These are phyloP conservation scores for Tarenaya hassleriana DNA, from an alignment of 345 rosid species.

Conservation along the genomic window DNA sequence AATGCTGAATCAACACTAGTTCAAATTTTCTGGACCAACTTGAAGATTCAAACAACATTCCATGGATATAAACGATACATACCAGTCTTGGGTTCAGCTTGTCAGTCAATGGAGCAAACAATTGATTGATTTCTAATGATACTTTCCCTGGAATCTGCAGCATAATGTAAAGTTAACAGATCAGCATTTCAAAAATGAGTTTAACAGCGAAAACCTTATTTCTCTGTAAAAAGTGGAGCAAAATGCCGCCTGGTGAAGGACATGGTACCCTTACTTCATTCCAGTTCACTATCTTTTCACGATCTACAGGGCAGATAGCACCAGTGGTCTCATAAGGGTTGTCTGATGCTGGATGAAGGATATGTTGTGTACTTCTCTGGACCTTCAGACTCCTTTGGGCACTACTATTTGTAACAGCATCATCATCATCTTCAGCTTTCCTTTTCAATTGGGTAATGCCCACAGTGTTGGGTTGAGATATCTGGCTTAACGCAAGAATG, in stretches of 20 bases:
- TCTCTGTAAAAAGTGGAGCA: not conserved
- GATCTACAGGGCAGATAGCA: slow-evolving; percentile 29
- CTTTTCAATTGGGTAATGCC: slow-evolving; percentile 47
- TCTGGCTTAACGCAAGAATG: slow-evolving; percentile 14
- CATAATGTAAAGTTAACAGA: slow-evolving; percentile 18
- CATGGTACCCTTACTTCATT: slow-evolving; percentile 46
- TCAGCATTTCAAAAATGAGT: slow-evolving; percentile 17
- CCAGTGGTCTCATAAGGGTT: slow-evolving; percentile 27
- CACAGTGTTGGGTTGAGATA: slow-evolving; percentile 29
- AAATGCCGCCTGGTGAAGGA: slow-evolving; percentile 6
- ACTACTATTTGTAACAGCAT: slow-evolving; percentile 22
- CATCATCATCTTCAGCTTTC: slow-evolving; percentile 35
- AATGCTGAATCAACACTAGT: slow-evolving; percentile 17
- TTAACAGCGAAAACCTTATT: slow-evolving; percentile 6
- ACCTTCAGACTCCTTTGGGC: slow-evolving; percentile 31
- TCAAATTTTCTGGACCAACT: slow-evolving; percentile 6
- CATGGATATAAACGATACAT: slow-evolving; percentile 18
- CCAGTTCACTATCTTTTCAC: slow-evolving; percentile 37
- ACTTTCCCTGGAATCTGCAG: slow-evolving; percentile 62
- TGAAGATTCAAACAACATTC: not conserved
- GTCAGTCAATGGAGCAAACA: slow-evolving; percentile 43
- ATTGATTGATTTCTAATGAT: slow-evolving; percentile 37
- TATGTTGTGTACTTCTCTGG: slow-evolving; percentile 22
- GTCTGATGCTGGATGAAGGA: slow-evolving; percentile 28
- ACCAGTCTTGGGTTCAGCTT: slow-evolving; percentile 52